Percentiles rank a stretch among this genome's conserved stretches.
These are phyloP conservation scores for Pseudocercospora fijiensis DNA, from an alignment of 2,329 filamentous ascomycete species.

Conservation along the genomic window DNA sequence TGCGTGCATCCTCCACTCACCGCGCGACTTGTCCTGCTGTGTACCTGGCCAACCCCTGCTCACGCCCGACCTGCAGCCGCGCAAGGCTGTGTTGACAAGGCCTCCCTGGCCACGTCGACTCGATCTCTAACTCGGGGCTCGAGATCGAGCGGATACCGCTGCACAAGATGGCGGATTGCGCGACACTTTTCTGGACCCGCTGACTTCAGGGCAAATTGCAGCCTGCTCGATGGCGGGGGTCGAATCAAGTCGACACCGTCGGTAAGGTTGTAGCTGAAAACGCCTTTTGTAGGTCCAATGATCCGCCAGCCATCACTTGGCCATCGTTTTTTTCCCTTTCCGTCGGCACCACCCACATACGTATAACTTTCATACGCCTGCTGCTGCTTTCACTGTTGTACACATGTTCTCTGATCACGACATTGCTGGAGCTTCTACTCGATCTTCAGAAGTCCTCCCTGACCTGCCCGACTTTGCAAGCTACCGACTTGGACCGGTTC, in stretches of 20 bases:
- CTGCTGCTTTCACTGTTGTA: not conserved
- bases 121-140: conserved; percentile 23
- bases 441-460: conserved; percentile 14
- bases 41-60: conserved; percentile 20
- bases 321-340: conserved; percentile 7
- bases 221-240: conserved; percentile 15
- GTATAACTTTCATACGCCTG: conserved; percentile 6
- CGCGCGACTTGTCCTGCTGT: conserved; percentile 11
- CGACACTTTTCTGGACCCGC: conserved; percentile 20
- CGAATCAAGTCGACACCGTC: conserved; percentile 9
- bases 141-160: conserved; percentile 24
- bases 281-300: conserved; percentile 8
- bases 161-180: conserved; percentile 20
- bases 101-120: conserved; percentile 16
- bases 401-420: conserved; percentile 5
- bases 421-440: conserved; percentile 14
- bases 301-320: conserved; percentile 2
- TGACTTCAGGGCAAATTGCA: conserved; percentile 22
- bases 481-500: conserved; percentile 3
- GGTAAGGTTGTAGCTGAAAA: conserved; percentile 15
- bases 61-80: conserved; percentile 17
- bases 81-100: conserved; percentile 19
- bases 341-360: not conserved
- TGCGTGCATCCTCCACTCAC: conserved; percentile 17
- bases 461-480: conserved; percentile 1